phyloP scores from a whole-genome alignment of 768 basidiomycete genomes.

The Tephrocybe rancida region DNA sequence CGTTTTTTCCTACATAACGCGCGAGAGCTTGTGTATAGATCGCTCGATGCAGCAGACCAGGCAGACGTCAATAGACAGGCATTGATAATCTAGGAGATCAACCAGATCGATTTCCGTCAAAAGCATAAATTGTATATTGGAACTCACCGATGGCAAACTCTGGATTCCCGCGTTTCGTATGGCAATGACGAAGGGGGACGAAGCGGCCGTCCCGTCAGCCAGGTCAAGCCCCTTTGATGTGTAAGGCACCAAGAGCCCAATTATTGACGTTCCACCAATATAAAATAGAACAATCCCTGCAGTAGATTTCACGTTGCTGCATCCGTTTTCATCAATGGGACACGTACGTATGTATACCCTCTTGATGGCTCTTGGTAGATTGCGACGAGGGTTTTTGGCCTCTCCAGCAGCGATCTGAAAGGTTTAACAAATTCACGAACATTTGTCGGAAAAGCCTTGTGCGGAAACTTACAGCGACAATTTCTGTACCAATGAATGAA shows the following conservation, averaged over 20 bases:
- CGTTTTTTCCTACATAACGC: constrained; percentile 67
- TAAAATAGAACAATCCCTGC: constrained; percentile 84
- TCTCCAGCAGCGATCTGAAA: constrained; percentile 92
- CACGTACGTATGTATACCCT: constrained; percentile 67
- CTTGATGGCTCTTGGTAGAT: constrained; percentile 64
- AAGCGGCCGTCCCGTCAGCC: constrained; percentile 60
- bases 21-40: constrained; percentile 89
- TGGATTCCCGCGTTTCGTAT: constrained; percentile 87
- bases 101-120: too few relatives aligned
- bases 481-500: constrained; percentile 92
- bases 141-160: constrained; percentile 71
- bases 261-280: constrained; percentile 67
- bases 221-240: constrained; percentile 59
- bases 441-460: not conserved
- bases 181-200: constrained; percentile 92
- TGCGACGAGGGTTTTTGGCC: constrained; percentile 82
- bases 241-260: constrained; percentile 83
- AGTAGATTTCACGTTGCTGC: constrained; percentile 25
- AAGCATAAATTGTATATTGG: not conserved
- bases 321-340: not conserved
- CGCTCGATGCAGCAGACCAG: constrained; percentile 90
- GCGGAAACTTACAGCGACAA: constrained; percentile 65
- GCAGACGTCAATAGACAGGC: constrained; percentile 86
- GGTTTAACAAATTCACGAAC: constrained; percentile 29
- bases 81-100: constrained; percentile 71